Percentiles rank a stretch among this genome's conserved stretches.
These are phyloP conservation scores for Catunica adiposa DNA, from an alignment of 2,329 filamentous ascomycete species.

Conservation along the genomic window DNA sequence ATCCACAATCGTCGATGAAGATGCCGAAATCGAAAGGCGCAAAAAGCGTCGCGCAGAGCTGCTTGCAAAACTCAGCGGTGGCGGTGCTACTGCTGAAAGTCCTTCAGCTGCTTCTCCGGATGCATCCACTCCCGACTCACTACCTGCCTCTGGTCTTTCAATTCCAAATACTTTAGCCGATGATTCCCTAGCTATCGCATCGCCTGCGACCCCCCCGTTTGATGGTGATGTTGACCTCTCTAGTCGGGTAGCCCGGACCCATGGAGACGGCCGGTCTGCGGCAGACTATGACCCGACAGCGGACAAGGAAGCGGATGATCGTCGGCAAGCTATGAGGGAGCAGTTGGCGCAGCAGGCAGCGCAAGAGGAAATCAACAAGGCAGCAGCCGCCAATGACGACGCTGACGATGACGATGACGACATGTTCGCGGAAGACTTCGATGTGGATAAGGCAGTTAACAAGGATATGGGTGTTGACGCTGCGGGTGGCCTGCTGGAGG, in stretches of 20 bases:
- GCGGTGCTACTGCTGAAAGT: constrained; percentile 23
- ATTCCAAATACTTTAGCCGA: constrained; percentile 25
- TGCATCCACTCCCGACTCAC: constrained; percentile 27
- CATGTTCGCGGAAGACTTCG: constrained; percentile 78
- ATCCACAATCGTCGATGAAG: constrained; percentile 55
- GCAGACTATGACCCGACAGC: constrained; percentile 81
- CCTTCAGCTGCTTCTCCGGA: constrained; percentile 27
- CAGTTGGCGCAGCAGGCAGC: constrained; percentile 31
- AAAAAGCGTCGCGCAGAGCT: constrained; percentile 73
- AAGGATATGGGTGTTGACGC: constrained; percentile 24
- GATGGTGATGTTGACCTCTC: constrained; percentile 9
- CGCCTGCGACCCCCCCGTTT: constrained; percentile 5
- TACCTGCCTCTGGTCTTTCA: not conserved
- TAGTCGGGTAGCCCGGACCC: constrained; percentile 17
- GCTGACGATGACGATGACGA: constrained; percentile 59
- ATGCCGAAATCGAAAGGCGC: constrained; percentile 68
- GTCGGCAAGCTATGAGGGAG: constrained; percentile 37
- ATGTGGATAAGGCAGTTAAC: constrained; percentile 44
- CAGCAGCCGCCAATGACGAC: constrained; percentile 26
- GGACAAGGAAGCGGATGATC: constrained; percentile 74
- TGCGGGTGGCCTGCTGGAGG: constrained; percentile 67
- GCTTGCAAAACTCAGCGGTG: constrained; percentile 53
- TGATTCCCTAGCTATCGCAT: not conserved
- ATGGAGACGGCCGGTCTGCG: constrained; percentile 41
- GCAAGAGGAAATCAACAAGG: constrained; percentile 20